phyloP scores from a whole-genome alignment of 768 basidiomycete species.

The Suillus sp. region DNA sequence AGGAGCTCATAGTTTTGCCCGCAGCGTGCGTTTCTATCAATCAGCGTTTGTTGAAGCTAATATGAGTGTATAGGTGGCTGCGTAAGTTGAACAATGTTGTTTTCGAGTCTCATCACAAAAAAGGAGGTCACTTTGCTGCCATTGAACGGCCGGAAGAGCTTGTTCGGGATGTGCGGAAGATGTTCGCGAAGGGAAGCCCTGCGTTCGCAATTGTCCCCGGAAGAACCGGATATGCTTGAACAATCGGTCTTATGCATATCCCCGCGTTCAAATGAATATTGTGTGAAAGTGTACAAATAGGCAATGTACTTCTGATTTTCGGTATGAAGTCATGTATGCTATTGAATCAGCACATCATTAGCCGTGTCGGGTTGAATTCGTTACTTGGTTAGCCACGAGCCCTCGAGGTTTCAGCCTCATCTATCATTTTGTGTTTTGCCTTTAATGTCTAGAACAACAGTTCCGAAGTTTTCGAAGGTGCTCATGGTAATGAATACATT shows the following conservation, averaged over 20 bases:
- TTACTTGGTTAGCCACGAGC: no score
- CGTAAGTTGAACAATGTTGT: slow-evolving; percentile 41
- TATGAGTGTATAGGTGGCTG: slow-evolving; percentile 43
- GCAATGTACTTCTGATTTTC: slow-evolving; percentile 59
- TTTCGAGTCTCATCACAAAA: slow-evolving; percentile 48
- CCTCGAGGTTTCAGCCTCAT: neutral
- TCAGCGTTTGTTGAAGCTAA: slow-evolving; percentile 5
- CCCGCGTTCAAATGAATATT: no score
- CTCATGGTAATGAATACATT: neutral
- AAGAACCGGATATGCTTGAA: slow-evolving; percentile 42
- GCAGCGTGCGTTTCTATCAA: slow-evolving; percentile 39
- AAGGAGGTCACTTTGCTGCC: slow-evolving; percentile 63
- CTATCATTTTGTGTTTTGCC: neutral
- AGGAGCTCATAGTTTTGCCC: slow-evolving; percentile 42
- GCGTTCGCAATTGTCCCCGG: slow-evolving; percentile 52
- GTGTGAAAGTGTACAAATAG: neutral
- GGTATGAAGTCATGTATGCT: slow-evolving; percentile 81
- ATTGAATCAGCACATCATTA: neutral
- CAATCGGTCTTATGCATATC: neutral
- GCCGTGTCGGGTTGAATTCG: neutral
- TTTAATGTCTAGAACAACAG: neutral
- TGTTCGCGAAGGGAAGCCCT: slow-evolving; percentile 56
- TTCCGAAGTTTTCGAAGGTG: neutral
- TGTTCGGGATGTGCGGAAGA: slow-evolving; percentile 51
- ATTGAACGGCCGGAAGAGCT: slow-evolving; percentile 51